These are phyloP conservation scores for Pleurotus eryngii DNA, from an alignment of 768 basidiomycete genomes.

Conservation along the genomic window DNA sequence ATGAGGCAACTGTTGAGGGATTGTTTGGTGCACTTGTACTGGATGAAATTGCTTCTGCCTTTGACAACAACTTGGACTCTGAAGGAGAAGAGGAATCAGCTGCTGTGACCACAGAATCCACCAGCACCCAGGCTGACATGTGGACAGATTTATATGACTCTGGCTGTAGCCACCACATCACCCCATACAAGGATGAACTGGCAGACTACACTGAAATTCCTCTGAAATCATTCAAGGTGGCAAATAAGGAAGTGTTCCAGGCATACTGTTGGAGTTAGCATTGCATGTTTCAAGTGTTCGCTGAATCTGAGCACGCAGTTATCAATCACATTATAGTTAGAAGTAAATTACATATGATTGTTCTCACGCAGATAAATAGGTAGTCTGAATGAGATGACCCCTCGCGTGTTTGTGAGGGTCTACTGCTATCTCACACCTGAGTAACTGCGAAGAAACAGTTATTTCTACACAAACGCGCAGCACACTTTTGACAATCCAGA, in stretches of 20 bases:
- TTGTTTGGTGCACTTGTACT: background rate
- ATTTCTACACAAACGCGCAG: too few species aligned
- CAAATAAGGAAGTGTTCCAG: constrained; percentile 19
- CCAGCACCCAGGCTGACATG: background rate
- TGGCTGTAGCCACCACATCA: constrained; percentile 17
- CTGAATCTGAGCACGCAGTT: too few species aligned
- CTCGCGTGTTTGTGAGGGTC: too few species aligned
- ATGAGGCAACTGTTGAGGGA: background rate
- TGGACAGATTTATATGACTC: constrained; percentile 3
- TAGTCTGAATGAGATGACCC: too few species aligned
- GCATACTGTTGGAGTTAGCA: too few species aligned
- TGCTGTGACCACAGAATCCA: background rate
- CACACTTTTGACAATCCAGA: too few species aligned
- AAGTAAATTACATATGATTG: too few species aligned
- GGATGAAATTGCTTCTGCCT: background rate
- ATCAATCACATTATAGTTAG: too few species aligned
- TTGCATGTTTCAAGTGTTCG: too few species aligned
- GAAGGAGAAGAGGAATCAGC: background rate
- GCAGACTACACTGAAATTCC: constrained; percentile 17
- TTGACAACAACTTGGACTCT: background rate
- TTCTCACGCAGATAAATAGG: too few species aligned
- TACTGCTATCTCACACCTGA: too few species aligned
- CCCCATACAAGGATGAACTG: constrained; percentile 16
- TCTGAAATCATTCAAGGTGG: constrained; percentile 17
- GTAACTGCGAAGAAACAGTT: too few species aligned